Base-by-base conservation (phyloP, 2,329 filamentous ascomycete genomes). In the Juglanconis sp. region DNA sequence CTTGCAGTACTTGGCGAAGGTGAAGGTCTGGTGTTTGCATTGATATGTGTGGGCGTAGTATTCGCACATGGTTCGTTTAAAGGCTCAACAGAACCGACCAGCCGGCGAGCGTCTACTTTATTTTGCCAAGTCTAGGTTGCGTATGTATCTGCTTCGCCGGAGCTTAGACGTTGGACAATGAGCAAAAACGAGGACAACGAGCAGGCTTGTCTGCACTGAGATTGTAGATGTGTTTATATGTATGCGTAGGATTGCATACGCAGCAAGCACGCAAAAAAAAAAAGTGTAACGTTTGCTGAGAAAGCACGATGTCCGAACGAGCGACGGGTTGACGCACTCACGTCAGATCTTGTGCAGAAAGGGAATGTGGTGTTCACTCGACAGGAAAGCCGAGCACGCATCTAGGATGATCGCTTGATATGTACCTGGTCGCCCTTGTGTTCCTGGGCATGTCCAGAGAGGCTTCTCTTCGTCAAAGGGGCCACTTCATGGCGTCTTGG, bases 31-130 rank as follows among this genome's bases (percentile, higher is more conserved):
- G 67, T 75, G 73, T 57, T 71, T 71, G 70, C 73, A 75, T 53
- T 64, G 62, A 65, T 73, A 73, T 42, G 66, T 66, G 64, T 74
- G 72, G 61, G 73, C 73, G 68, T 75, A 75, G 67, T 75, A 75
- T 54, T 71, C 69, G 63, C 73, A 76, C 73, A 75, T 75, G 24
- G 17, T 24, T 24, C 17, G 17, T 24, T 24, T 2, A 24, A 24
- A 24, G 17, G 17, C 17, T 24, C 17, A 24, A 24, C 17, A 24
- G 17, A 24, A 24, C 5, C 6, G 38, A 15, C 4, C 35, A n/a
- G 35, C 31, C 5, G 17, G 35, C 30, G 6, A 7, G 3, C 10
- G 6, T 35, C 30, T 35, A 34, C 32, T 36, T 3, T 32, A 10
- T 50, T 4, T 15, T 32, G 17, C 17, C 17, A 24, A 24, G 17